Evolutionary conservation across 2,329 filamentous ascomycete genomes (phyloP).

Genomic region (Fusarium albosuccineum): DNA sequence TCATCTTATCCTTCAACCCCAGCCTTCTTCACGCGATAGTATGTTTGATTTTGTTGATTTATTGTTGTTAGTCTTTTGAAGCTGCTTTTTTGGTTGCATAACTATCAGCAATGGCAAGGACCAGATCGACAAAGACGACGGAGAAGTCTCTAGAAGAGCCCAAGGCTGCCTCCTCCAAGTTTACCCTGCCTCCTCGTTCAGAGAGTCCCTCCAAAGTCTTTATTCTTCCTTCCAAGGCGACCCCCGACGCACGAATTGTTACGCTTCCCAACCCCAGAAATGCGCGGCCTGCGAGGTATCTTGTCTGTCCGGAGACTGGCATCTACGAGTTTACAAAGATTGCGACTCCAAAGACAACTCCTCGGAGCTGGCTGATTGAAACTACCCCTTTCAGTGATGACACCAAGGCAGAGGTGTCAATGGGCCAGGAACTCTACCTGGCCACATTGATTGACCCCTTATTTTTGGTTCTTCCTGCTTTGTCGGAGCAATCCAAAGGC

Average conservation of each 20-base stretch:
- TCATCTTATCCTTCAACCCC: neutral
- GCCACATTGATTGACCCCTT: conserved; percentile 87
- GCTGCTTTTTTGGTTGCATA: too few species aligned
- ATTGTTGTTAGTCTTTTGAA: neutral
- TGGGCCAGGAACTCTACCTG: conserved; percentile 80
- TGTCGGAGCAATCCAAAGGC: conserved; percentile 63
- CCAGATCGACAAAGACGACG: conserved; percentile 58
- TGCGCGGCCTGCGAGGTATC: conserved; percentile 67
- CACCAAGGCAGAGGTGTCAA: conserved; percentile 60
- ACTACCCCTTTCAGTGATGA: conserved; percentile 29
- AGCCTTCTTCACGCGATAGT: too few species aligned
- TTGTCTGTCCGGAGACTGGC: conserved; percentile 71
- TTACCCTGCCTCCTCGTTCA: conserved; percentile 56
- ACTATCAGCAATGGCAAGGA: conserved; percentile 60
- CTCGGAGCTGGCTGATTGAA: conserved; percentile 74
- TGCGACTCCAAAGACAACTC: conserved; percentile 63
- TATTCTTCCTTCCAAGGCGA: conserved; percentile 69
- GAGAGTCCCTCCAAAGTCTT: conserved; percentile 68
- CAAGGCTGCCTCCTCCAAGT: conserved; percentile 53
- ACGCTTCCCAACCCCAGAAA: conserved; percentile 72
- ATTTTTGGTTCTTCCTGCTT: conserved; percentile 83
- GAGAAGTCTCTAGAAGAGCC: conserved; percentile 45
- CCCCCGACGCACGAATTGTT: conserved; percentile 68
- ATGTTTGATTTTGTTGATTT: neutral
- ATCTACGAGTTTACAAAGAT: conserved; percentile 76